phyloP scores from a whole-genome alignment of 331 rosid genomes.

The Acacia concinna region DNA sequence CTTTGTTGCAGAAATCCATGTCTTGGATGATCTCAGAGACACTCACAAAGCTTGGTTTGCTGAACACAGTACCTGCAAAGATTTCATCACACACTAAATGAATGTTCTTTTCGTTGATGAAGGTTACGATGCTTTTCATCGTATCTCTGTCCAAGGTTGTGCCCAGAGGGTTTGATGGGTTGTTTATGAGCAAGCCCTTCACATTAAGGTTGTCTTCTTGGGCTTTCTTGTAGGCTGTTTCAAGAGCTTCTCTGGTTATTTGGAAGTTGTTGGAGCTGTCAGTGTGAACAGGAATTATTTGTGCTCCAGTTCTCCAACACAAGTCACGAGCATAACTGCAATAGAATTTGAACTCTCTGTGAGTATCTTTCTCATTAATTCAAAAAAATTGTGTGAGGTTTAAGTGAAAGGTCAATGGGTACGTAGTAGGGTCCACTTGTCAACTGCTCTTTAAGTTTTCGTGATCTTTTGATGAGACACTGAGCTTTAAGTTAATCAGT shows the following conservation, averaged over 20 bases:
- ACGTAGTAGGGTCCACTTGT: background rate
- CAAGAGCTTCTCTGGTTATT: background rate
- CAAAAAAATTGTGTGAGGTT: background rate
- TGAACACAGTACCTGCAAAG: constrained; percentile 58
- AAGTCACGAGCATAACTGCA: constrained; percentile 44
- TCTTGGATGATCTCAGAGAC: constrained; percentile 47
- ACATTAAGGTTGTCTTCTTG: background rate
- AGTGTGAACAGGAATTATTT: background rate
- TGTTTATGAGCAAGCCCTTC: constrained; percentile 13
- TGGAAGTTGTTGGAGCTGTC: constrained; percentile 6
- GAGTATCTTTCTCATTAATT: background rate
- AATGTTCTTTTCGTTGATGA: constrained; percentile 28
- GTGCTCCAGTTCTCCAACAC: constrained; percentile 1
- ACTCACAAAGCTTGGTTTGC: constrained; percentile 41
- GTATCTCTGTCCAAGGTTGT: background rate
- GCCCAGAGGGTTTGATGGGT: constrained; percentile 13
- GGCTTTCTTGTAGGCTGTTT: background rate
- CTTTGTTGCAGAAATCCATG: constrained; percentile 41
- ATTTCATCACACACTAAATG: constrained; percentile 67
- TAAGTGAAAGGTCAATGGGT: background rate
- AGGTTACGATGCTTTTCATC: background rate
- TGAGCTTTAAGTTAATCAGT: background rate
- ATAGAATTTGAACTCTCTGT: background rate
- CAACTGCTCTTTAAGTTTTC: background rate
- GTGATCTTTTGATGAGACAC: background rate